Percentiles rank a stretch among this genome's conserved stretches.
These are phyloP conservation scores for Artemisia tridentata DNA, from an alignment of 129 eudicot species.

Conservation along the genomic window DNA sequence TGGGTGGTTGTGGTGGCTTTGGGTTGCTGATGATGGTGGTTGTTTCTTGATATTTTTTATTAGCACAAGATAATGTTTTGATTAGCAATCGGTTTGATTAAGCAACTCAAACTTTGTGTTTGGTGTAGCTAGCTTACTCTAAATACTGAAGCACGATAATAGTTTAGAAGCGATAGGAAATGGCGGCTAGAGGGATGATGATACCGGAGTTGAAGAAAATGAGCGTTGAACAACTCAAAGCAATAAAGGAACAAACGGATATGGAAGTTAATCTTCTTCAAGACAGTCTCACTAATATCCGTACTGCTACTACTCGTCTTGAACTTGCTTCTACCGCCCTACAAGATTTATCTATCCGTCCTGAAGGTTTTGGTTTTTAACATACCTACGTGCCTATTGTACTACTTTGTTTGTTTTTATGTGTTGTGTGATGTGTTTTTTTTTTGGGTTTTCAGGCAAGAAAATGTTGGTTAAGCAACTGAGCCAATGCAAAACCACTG, in stretches of 20 bases:
- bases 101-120: no score
- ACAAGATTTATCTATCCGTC: conserved; percentile 79
- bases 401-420: neutral
- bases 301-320: conserved; percentile 86
- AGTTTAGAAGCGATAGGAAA: neutral
- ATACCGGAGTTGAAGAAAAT: conserved; percentile 70
- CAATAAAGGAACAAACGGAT: conserved; percentile 87
- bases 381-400: no score
- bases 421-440: neutral
- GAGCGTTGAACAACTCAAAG: conserved; percentile 76
- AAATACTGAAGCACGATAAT: no score
- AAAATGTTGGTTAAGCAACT: conserved; percentile 88
- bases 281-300: conserved; percentile 93
- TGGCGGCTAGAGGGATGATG: conserved; percentile 40
- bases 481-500: no score
- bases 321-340: conserved; percentile 88
- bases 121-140: no score
- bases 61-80: no score
- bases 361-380: conserved; percentile 45
- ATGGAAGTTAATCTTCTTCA: conserved; percentile 80
- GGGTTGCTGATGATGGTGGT: no score
- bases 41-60: no score
- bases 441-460: conserved; percentile 51
- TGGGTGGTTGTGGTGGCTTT: no score
- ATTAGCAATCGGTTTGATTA: no score